These are phyloP conservation scores for Saccharomycopsis fibuligera DNA, from an alignment of 805 yeast species.

Conservation along the genomic window DNA sequence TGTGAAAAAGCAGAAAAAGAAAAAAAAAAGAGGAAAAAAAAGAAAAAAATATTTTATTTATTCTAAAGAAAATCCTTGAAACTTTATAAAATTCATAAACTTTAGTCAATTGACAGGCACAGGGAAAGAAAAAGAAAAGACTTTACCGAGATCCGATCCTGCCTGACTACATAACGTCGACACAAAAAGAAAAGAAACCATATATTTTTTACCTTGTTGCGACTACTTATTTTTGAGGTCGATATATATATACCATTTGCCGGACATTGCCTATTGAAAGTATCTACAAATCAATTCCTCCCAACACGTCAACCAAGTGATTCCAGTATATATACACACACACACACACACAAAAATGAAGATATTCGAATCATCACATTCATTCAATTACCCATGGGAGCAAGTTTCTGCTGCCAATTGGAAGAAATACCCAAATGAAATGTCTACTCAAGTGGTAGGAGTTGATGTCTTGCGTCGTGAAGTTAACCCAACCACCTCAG, in stretches of 20 bases:
- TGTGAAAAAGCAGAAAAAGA: neutral
- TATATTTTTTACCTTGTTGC: too few species aligned
- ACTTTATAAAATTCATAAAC: too few species aligned
- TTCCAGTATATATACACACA: neutral
- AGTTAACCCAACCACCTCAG: constrained; percentile 43
- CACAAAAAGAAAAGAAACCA: neutral
- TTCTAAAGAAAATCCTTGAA: too few species aligned
- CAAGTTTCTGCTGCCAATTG: constrained; percentile 94
- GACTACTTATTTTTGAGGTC: too few species aligned
- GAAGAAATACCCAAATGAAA: constrained; percentile 94
- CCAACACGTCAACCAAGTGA: neutral
- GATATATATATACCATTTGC: too few species aligned
- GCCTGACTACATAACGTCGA: neutral
- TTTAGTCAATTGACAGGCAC: too few species aligned
- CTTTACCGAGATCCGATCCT: neutral
- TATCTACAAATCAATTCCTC: too few species aligned
- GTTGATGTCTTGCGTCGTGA: constrained; percentile 84
- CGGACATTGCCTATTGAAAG: too few species aligned
- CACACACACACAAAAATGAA: constrained; percentile 47
- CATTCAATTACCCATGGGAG: constrained; percentile 84
- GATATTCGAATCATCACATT: constrained; percentile 63
- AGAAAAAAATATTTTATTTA: too few species aligned
- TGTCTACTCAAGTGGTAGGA: constrained; percentile 86
- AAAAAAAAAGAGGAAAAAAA: neutral
- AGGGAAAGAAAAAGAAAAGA: neutral